Evolutionary conservation across 2,329 filamentous ascomycete species (phyloP), one percentile per base, ranked within the genome.

Genomic region (Trichoderma koningiopsis): DNA sequence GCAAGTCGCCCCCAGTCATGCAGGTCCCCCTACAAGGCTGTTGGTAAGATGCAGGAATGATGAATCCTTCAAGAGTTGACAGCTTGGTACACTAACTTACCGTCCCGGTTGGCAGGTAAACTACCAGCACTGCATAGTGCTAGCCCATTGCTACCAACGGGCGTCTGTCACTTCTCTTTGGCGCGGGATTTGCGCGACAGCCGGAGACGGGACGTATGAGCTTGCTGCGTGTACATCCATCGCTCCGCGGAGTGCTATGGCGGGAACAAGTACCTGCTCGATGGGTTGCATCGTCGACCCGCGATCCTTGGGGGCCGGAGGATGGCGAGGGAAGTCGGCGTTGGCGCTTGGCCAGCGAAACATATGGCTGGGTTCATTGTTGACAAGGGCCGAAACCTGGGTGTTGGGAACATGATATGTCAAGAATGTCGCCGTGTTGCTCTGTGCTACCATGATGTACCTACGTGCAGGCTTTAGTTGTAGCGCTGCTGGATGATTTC

Each of bases 11-110:
- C 57, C 66, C 66, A 22, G 49, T 58, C 59, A 62, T 68, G 66
- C 66, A 68, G 66, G 66, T 68, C 66, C 59, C 63, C 53, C 66
- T 63, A 22, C 52, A 49, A 52, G 27, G 31, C 56, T 60, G 58
- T 56, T 61, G 16, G 55, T 10, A 22, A 33, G 33, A n/a, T 43
- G 52, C 19, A 31, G 27, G 49, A 56, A 27, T 27, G 49, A 27
- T 27, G 33, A 56, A 19, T 64, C 47, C 47, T 49, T 22, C 47
- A 10, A 22, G 22, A 55, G 55, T 37, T 59, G 35, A 27, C 33
- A 43, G 22, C 11, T 43, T 29, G 4, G 29, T 57, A 22, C 55
- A 35, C 47, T 49, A 24, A 49, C 47, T n/a, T 24, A 24, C 13
- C 3, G 47, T 22, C 47, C 19, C 22, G 19, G 47, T 24, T 24